phyloP scores from a whole-genome alignment of 108 stramenopile species.

The Nannochloropsis gaditana region DNA sequence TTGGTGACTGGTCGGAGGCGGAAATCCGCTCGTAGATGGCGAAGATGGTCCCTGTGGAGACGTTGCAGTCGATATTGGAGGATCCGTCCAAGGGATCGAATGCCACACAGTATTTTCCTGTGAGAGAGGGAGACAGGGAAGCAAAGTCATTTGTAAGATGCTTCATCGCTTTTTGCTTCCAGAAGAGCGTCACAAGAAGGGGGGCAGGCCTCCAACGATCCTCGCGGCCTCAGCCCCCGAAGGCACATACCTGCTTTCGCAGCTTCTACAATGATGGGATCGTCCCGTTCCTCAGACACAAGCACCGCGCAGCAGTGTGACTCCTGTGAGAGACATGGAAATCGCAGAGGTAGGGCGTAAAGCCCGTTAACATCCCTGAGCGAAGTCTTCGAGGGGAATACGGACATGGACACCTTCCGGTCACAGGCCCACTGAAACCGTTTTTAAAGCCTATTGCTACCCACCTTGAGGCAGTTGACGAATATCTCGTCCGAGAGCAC shows the following conservation, averaged over 20 bases:
- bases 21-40: slow-evolving; percentile 72
- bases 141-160: background rate
- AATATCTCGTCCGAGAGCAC: slow-evolving; percentile 97
- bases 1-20: background rate
- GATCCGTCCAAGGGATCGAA: slow-evolving; percentile 98
- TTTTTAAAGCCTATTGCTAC: background rate
- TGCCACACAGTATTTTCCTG: slow-evolving; percentile 90
- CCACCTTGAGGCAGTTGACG: slow-evolving; percentile 83
- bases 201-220: background rate
- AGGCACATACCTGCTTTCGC: slow-evolving; percentile 52
- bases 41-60: slow-evolving; percentile 96
- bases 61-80: slow-evolving; percentile 99
- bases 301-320: slow-evolving; percentile 76
- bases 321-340: slow-evolving; percentile 29
- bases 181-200: background rate
- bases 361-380: background rate
- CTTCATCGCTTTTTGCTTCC: background rate
- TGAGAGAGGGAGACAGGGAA: slow-evolving; percentile 16
- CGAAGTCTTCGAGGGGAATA: background rate
- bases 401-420: background rate
- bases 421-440: too few species aligned
- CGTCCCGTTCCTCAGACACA: slow-evolving; percentile 95
- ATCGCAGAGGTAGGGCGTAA: background rate
- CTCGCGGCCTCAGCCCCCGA: background rate
- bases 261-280: slow-evolving; percentile 86